Base-by-base conservation (phyloP, 2,329 filamentous ascomycete genomes). In the Kalmusia sp. region DNA sequence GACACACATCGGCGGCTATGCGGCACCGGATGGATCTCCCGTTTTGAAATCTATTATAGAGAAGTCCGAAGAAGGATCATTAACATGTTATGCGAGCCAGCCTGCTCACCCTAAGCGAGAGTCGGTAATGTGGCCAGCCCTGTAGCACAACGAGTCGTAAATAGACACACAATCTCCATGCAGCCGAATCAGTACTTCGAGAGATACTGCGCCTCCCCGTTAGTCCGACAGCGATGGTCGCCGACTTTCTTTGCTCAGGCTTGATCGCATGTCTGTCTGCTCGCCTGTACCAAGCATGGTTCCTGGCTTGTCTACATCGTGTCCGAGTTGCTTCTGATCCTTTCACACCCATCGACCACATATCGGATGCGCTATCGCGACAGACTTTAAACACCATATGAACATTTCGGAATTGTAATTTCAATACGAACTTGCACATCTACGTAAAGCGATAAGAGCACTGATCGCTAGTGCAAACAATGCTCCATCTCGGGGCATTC, bases 401-500 rank as follows among this genome's bases (percentile, higher is more conserved):
- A n/a, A n/a, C n/a, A n/a, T n/a, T n/a, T n/a, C n/a, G n/a, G n/a
- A n/a, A n/a, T n/a, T n/a, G n/a, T n/a, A n/a, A n/a, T 34, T 34
- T 34, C 7, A 34, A n/a, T n/a, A n/a, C 15, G 15, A 24, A 22
- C 19, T 22, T 8, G 19, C 9, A 8, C 14, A 17, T 17, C 4
- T 15, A 15, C 3, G 15, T 43, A 22, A 2, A 3, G 19, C 31
- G n/a, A 21, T 31, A 15, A 30, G 6, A n/a, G 5, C 39, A 30
- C 48, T 44, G 34, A 49, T 24, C 4, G 5, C 19, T 50, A 21
- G 14, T 54, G 38, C 35, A 70, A 49, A 48, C 51, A 59, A 47
- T 63, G 11, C 37, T 69, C 60, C 54, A 72, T 39, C 48, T 68
- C 65, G 1, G 69, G 68, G 50, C 67, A 64, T 44, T 68, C 61